A percentile compares a stretch with the other conserved stretches of the same genome.
Evolutionary conservation across 2,329 filamentous ascomycete species (phyloP).

Genomic region (Xylogone sp.): DNA sequence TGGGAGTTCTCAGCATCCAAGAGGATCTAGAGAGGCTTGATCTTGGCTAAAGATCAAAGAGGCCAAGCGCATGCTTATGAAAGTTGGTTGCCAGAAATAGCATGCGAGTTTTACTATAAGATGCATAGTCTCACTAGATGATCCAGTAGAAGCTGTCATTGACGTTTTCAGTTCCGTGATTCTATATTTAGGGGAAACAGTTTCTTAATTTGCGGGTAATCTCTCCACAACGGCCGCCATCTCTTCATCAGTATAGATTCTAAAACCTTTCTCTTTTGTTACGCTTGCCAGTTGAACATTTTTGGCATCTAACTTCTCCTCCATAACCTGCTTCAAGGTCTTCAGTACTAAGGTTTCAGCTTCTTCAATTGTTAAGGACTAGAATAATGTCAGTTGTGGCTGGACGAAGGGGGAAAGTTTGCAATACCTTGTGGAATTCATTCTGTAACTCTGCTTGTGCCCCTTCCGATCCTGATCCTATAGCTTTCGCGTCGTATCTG

Average conservation of each 20-base stretch:
- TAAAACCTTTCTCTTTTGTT: conserved; percentile 95
- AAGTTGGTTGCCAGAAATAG: background rate
- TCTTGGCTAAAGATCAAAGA: conserved; percentile 33
- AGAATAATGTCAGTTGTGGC: conserved; percentile 20
- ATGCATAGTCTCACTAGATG: too few species aligned
- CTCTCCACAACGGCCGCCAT: conserved; percentile 91
- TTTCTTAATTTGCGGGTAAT: conserved; percentile 59
- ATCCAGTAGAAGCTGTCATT: background rate
- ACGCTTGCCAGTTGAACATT: conserved; percentile 98
- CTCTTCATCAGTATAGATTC: conserved; percentile 97
- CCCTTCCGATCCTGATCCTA: conserved; percentile 94
- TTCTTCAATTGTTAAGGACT: conserved; percentile 86
- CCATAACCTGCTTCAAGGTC: conserved; percentile 99
- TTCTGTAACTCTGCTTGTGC: conserved; percentile 98
- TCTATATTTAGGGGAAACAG: background rate
- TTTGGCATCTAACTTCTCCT: conserved; percentile 98
- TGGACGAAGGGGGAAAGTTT: too few species aligned
- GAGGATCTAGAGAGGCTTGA: conserved; percentile 66
- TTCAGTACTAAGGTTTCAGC: conserved; percentile 95
- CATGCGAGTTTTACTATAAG: background rate
- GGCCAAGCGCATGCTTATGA: background rate
- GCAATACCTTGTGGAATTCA: conserved; percentile 94
- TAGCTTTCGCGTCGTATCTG: conserved; percentile 97
- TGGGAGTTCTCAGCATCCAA: conserved; percentile 76
- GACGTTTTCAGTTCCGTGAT: background rate